Conservation (phyloP, 2,329 filamentous ascomycete species). For the Penicillium sp. region DNA sequence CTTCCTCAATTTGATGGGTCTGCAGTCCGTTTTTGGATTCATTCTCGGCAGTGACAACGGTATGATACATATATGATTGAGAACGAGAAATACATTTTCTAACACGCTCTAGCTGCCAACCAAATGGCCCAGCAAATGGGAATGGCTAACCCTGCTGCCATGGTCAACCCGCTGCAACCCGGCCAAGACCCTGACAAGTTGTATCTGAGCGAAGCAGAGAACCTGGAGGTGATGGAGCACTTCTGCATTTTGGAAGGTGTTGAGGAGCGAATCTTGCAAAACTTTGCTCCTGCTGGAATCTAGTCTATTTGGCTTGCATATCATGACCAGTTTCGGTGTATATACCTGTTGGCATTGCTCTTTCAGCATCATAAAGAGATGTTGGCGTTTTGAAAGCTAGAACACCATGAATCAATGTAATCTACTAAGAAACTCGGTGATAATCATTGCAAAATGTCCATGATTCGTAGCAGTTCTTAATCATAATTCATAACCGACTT, state of each 20-base stretch:
- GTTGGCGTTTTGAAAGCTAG: background rate
- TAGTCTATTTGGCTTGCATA: slow-evolving; percentile 7
- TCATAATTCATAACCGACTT: slow-evolving; percentile 7
- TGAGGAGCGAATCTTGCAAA: slow-evolving; percentile 76
- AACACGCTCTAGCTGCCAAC: slow-evolving; percentile 68
- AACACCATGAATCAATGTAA: no score
- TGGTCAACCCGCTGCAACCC: slow-evolving; percentile 77
- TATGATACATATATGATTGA: slow-evolving; percentile 48
- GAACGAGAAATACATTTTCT: background rate
- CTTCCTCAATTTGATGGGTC: slow-evolving; percentile 93
- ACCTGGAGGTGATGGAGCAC: slow-evolving; percentile 91
- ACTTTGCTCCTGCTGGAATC: slow-evolving; percentile 32
- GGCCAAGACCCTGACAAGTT: slow-evolving; percentile 95
- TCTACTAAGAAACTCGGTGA: background rate
- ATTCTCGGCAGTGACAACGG: slow-evolving; percentile 94
- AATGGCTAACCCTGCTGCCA: slow-evolving; percentile 69
- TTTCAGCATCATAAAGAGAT: slow-evolving; percentile 12
- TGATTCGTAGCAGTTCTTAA: slow-evolving; percentile 13
- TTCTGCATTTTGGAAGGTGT: slow-evolving; percentile 87
- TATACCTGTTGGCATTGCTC: slow-evolving; percentile 12
- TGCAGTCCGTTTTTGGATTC: slow-evolving; percentile 97
- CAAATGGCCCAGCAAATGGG: slow-evolving; percentile 87
- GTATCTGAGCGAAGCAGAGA: slow-evolving; percentile 90
- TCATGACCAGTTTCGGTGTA: slow-evolving; percentile 8
- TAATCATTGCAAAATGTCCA: slow-evolving; percentile 1